Conservation (phyloP, 192 early-diverging fungal genomes). For the Chytriomyces confervae region DNA sequence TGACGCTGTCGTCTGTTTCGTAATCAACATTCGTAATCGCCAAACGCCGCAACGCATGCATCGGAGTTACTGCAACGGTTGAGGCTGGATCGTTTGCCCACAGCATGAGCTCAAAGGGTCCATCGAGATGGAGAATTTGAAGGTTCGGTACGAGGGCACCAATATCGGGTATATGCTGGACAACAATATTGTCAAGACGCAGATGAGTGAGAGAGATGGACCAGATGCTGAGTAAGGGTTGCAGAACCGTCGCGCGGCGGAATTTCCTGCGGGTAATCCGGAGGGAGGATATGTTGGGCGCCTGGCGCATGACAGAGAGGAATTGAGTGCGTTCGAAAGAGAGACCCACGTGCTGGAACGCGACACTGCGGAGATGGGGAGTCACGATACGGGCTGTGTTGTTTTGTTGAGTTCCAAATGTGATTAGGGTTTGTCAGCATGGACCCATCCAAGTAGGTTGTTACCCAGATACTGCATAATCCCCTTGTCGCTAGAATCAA, state of each 20-base stretch:
- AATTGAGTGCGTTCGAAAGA: conserved; percentile 31
- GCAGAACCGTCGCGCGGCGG: conserved; percentile 20
- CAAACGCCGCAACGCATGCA: background rate
- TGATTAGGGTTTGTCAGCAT: background rate
- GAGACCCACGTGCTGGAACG: conserved; percentile 25
- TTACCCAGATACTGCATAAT: conserved; percentile 29
- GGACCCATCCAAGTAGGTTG: background rate
- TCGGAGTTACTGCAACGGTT: background rate
- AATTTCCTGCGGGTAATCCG: conserved; percentile 24
- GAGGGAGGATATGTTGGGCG: conserved; percentile 12
- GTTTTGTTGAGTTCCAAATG: background rate
- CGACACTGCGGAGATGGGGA: conserved; percentile 15
- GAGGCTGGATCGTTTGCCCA: background rate
- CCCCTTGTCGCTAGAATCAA: conserved; percentile 9
- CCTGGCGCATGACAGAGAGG: conserved; percentile 13
- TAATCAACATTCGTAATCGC: conserved; percentile 15
- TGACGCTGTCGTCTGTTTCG: conserved; percentile 11
- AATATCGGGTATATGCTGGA: conserved; percentile 21
- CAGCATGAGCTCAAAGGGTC: conserved; percentile 1
- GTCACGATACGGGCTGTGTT: conserved; percentile 27
- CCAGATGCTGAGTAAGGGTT: conserved; percentile 8
- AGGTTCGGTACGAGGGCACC: conserved; percentile 16
- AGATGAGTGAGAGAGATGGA: conserved; percentile 15
- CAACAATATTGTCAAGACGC: conserved; percentile 22
- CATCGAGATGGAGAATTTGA: conserved; percentile 2